Conservation (phyloP, 441 rosid genomes). For the Dalechampia spathulata region DNA sequence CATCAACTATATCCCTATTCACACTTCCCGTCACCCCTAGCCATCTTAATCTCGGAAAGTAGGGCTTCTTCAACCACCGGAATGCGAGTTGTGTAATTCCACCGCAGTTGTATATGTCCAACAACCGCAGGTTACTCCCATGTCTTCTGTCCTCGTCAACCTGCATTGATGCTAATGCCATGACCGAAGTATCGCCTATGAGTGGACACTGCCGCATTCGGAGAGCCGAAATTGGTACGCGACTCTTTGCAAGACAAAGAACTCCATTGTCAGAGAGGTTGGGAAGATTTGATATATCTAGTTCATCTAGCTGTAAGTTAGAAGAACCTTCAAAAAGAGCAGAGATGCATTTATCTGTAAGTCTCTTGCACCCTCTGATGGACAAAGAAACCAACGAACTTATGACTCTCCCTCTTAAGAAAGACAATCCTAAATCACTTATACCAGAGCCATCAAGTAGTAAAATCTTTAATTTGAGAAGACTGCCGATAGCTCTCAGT, state of each 20-base stretch:
- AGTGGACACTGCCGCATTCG: slow-evolving; percentile 75
- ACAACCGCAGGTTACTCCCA: slow-evolving; percentile 56
- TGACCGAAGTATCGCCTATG: slow-evolving; percentile 68
- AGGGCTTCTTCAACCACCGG: slow-evolving; percentile 80
- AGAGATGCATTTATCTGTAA: slow-evolving; percentile 67
- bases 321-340: slow-evolving; percentile 59
- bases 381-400: slow-evolving; percentile 60
- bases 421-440: slow-evolving; percentile 53
- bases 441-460: slow-evolving; percentile 65
- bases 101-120: slow-evolving; percentile 85
- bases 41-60: slow-evolving; percentile 82
- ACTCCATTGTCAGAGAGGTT: slow-evolving; percentile 61
- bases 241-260: slow-evolving; percentile 51
- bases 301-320: slow-evolving; percentile 50
- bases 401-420: slow-evolving; percentile 40
- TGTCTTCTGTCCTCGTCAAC: slow-evolving; percentile 56
- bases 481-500: slow-evolving; percentile 50
- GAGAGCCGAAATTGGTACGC: slow-evolving; percentile 61
- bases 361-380: slow-evolving; percentile 78
- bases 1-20: slow-evolving; percentile 72
- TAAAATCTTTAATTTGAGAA: slow-evolving; percentile 45
- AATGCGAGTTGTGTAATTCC: slow-evolving; percentile 69
- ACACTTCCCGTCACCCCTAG: slow-evolving; percentile 75
- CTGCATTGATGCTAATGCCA: slow-evolving; percentile 88
- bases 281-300: slow-evolving; percentile 81